Conservation (phyloP, 2,329 filamentous ascomycete genomes). For the Xylariaceae sp. region DNA sequence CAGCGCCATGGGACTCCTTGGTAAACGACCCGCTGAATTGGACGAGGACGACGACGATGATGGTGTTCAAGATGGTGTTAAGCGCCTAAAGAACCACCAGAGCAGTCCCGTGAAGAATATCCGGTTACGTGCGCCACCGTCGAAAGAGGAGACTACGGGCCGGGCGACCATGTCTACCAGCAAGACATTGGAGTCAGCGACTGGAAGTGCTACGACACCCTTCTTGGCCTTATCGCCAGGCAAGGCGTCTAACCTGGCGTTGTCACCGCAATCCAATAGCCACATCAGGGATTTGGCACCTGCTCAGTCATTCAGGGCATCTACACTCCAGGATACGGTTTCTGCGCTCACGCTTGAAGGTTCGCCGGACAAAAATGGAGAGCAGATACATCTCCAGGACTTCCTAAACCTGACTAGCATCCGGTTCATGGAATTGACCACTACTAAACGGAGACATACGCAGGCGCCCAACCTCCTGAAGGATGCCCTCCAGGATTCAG, state of each 20-base stretch:
- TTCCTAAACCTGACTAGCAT: conserved; percentile 95
- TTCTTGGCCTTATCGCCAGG: conserved; percentile 44
- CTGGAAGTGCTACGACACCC: conserved; percentile 35
- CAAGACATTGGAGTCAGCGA: conserved; percentile 41
- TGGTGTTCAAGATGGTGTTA: conserved; percentile 56
- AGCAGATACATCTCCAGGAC: conserved; percentile 76
- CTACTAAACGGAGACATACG: conserved; percentile 86
- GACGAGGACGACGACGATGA: conserved; percentile 55
- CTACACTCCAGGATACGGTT: conserved; percentile 41
- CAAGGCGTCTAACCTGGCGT: conserved; percentile 38
- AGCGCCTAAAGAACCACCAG: conserved; percentile 66
- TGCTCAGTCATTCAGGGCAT: conserved; percentile 40
- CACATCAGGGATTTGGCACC: conserved; percentile 52
- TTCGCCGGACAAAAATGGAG: conserved; percentile 47
- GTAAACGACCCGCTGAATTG: conserved; percentile 68
- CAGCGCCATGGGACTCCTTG: conserved; percentile 66
- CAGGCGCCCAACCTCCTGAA: conserved; percentile 53
- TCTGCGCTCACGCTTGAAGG: conserved; percentile 39
- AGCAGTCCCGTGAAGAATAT: conserved; percentile 73
- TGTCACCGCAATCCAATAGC: conserved; percentile 52
- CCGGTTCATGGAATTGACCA: conserved; percentile 97
- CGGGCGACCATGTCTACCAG: conserved; percentile 48
- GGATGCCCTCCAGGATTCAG: conserved; percentile 41
- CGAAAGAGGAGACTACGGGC: conserved; percentile 60
- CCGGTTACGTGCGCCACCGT: conserved; percentile 62